Conservation (phyloP, 1,284 basidiomycete species). For the Tremellales sp. region DNA sequence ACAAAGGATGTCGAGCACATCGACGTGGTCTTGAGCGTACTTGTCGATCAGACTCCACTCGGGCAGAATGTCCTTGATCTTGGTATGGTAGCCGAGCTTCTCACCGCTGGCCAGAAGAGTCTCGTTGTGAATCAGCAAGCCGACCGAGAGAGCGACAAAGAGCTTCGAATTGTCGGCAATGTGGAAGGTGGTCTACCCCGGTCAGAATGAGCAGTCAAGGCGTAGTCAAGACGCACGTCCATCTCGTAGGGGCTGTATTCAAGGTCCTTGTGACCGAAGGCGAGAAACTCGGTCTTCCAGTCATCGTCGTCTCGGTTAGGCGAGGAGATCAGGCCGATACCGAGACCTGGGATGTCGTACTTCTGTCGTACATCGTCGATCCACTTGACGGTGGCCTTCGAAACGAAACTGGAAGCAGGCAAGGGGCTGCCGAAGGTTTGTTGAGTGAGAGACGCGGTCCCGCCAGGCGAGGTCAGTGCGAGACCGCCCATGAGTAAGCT, state of each 20-base stretch:
- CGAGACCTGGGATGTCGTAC: conserved; percentile 10
- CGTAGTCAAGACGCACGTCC: conserved; percentile 5
- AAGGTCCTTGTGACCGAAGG: conserved; percentile 8
- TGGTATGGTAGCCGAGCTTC: conserved; percentile 47
- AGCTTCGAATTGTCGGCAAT: conserved; percentile 54
- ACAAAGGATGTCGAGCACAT: conserved; percentile 48
- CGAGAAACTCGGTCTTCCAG: conserved; percentile 5
- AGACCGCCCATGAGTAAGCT: no score
- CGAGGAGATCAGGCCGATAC: conserved; percentile 10
- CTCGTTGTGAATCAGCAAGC: conserved; percentile 49
- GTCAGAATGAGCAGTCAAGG: background rate
- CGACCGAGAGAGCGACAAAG: conserved; percentile 49
- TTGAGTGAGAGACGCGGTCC: no score
- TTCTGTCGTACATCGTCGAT: conserved; percentile 8
- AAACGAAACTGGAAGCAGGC: no score
- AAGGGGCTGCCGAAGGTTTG: no score
- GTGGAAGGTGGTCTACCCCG: conserved; percentile 46
- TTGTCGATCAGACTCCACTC: conserved; percentile 49
- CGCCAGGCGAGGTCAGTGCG: no score
- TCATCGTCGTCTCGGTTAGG: conserved; percentile 4
- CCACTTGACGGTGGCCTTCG: background rate
- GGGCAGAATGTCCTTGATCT: conserved; percentile 48
- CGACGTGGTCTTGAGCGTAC: conserved; percentile 44
- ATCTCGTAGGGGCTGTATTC: conserved; percentile 2
- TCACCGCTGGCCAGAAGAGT: conserved; percentile 42